These are phyloP conservation scores for Epichloe festucae DNA, from an alignment of 2,329 filamentous ascomycete species.

Conservation along the genomic window DNA sequence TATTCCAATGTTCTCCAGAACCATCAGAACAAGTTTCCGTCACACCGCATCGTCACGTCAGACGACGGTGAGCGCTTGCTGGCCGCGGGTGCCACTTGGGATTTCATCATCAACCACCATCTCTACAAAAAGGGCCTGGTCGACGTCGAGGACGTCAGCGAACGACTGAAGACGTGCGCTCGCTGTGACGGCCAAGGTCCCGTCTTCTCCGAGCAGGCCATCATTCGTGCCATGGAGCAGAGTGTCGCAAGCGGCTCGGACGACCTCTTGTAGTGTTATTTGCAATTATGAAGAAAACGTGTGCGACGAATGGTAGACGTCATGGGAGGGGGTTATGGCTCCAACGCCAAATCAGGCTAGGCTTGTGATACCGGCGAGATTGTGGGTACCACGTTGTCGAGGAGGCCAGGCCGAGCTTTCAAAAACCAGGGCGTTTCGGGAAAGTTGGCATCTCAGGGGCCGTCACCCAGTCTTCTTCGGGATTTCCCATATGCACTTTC, in stretches of 20 bases:
- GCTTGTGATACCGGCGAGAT: too few species aligned
- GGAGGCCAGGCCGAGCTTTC: too few species aligned
- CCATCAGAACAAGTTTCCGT: conserved; percentile 49
- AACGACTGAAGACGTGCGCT: conserved; percentile 60
- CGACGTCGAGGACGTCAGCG: conserved; percentile 70
- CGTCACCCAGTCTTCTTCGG: too few species aligned
- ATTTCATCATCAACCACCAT: conserved; percentile 71
- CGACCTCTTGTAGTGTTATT: conserved; percentile 40
- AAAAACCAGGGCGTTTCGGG: too few species aligned
- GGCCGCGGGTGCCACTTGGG: conserved; percentile 73
- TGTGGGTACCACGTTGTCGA: too few species aligned
- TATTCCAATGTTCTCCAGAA: conserved; percentile 49
- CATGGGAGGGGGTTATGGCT: too few species aligned
- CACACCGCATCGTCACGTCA: conserved; percentile 55
- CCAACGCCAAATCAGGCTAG: too few species aligned
- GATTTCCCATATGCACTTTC: too few species aligned
- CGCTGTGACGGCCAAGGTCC: conserved; percentile 80
- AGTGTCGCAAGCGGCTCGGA: conserved; percentile 68
- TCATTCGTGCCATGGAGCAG: conserved; percentile 62
- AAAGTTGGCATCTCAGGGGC: too few species aligned
- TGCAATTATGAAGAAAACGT: too few species aligned
- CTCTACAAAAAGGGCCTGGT: conserved; percentile 67
- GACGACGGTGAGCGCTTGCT: conserved; percentile 57
- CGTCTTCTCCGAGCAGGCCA: conserved; percentile 68
- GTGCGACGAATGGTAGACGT: too few species aligned